phyloP scores from a whole-genome alignment of 306 rosid species.

The Trichosanthes truncata region DNA sequence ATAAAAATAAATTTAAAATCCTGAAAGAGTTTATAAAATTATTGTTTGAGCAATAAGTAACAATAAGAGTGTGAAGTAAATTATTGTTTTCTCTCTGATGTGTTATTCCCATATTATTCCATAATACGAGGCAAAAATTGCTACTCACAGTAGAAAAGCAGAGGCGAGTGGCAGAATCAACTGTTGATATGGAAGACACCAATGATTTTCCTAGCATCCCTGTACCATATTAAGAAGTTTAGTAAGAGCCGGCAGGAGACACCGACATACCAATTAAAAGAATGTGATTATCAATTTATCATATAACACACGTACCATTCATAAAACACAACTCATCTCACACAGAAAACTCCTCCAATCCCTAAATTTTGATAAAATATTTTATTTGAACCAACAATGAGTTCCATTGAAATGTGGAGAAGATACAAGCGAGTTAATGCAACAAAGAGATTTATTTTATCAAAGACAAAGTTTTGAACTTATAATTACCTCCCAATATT shows the following conservation, averaged over 20 bases:
- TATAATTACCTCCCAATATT: not conserved
- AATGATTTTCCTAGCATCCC: conserved; percentile 53
- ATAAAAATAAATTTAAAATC: not conserved
- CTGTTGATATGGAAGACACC: conserved; percentile 37
- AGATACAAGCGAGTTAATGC: not conserved
- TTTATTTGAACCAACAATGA: not conserved
- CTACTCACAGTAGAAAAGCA: conserved; percentile 15
- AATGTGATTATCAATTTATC: not conserved
- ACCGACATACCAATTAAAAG: not conserved
- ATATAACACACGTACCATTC: not conserved
- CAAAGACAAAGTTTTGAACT: not conserved
- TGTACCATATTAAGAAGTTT: conserved; percentile 11
- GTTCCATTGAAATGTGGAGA: not conserved
- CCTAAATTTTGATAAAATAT: not conserved
- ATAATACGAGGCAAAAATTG: not conserved
- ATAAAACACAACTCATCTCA: not conserved
- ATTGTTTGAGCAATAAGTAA: not conserved
- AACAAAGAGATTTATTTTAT: not conserved
- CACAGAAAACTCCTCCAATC: not conserved
- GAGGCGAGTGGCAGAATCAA: conserved; percentile 32
- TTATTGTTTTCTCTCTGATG: not conserved
- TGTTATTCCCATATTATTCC: not conserved
- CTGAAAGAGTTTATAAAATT: not conserved
- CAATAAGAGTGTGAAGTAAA: not conserved
- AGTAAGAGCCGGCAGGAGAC: not conserved